Percentiles rank a stretch among this genome's conserved stretches.
Conservation (phyloP, 2,329 filamentous ascomycete species). For the Neopestalotiopsis clavispora region DNA sequence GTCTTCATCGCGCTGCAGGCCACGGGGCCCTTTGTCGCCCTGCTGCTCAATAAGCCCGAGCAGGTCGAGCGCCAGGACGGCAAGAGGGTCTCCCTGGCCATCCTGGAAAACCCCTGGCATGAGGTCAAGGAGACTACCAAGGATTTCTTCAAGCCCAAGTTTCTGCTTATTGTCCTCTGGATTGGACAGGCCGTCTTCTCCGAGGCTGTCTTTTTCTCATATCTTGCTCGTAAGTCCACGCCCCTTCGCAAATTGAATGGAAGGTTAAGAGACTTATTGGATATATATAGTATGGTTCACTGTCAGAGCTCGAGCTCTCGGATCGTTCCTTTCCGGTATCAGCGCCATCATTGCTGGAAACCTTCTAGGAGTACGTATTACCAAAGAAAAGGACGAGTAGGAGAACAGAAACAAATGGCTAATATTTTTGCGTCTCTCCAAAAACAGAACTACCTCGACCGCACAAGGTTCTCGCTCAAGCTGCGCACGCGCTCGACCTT, state of each 20-base stretch:
- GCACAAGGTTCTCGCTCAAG: conserved; percentile 57
- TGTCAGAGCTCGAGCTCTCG: conserved; percentile 71
- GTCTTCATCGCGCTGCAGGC: conserved; percentile 75
- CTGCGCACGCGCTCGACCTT: conserved; percentile 61
- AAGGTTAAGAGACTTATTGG: too few species aligned
- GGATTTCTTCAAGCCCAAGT: conserved; percentile 64
- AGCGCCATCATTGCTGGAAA: conserved; percentile 70
- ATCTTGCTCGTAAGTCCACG: conserved; percentile 49
- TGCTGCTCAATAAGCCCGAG: conserved; percentile 65
- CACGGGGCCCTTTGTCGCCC: conserved; percentile 65
- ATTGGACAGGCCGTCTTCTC: conserved; percentile 75
- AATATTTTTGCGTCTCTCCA: neutral
- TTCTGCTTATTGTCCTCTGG: conserved; percentile 68
- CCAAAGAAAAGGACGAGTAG: neutral
- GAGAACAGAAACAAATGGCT: neutral
- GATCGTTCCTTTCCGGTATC: conserved; percentile 72
- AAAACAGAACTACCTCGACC: conserved; percentile 62
- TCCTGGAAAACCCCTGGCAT: conserved; percentile 57
- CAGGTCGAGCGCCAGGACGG: conserved; percentile 71
- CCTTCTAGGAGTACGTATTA: conserved; percentile 59
- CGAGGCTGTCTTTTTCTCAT: conserved; percentile 76
- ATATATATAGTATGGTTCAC: conserved; percentile 68
- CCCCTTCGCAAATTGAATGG: neutral
- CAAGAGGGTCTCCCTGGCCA: conserved; percentile 61
- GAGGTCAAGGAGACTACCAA: conserved; percentile 66